Evolutionary conservation across 768 basidiomycete genomes (phyloP).

Genomic region (Tylopilus felleus): DNA sequence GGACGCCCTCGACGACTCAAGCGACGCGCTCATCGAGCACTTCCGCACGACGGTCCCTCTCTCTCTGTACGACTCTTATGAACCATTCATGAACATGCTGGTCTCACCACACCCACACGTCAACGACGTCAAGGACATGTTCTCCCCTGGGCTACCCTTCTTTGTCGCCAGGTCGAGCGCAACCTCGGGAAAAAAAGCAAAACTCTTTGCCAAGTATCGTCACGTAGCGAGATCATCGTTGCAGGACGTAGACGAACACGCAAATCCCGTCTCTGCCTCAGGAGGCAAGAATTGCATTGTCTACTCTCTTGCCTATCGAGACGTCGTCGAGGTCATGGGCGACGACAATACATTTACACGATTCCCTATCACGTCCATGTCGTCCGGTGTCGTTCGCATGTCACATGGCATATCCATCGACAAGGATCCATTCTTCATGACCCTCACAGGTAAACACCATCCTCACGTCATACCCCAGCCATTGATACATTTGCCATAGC

Average conservation of each 20-base stretch:
- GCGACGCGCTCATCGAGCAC: constrained; percentile 6
- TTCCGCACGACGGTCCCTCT: constrained; percentile 19
- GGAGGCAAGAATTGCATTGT: constrained; percentile 24
- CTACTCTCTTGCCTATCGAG: constrained; percentile 16
- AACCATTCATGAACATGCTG: constrained; percentile 15
- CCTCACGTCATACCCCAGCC: not conserved
- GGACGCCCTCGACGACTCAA: not conserved
- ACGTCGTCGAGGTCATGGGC: constrained; percentile 4
- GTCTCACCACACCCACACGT: not conserved
- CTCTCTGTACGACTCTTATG: constrained; percentile 21
- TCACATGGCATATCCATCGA: constrained; percentile 13
- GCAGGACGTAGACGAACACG: constrained; percentile 13
- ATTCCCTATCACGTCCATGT: constrained; percentile 11
- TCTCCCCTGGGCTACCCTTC: constrained; percentile 22
- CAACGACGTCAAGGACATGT: constrained; percentile 19
- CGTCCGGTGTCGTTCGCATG: constrained; percentile 20
- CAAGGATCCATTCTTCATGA: constrained; percentile 12
- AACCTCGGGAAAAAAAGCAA: constrained; percentile 18
- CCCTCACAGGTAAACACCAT: constrained; percentile 2
- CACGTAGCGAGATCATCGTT: constrained; percentile 1
- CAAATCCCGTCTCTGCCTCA: constrained; percentile 9
- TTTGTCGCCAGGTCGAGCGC: constrained; percentile 18
- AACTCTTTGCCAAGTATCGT: constrained; percentile 20
- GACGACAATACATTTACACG: not conserved
- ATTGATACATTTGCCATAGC: not conserved